These are phyloP conservation scores for Hypoxylon fragiforme DNA, from an alignment of 495 filamentous ascomycete species.

Conservation along the genomic window DNA sequence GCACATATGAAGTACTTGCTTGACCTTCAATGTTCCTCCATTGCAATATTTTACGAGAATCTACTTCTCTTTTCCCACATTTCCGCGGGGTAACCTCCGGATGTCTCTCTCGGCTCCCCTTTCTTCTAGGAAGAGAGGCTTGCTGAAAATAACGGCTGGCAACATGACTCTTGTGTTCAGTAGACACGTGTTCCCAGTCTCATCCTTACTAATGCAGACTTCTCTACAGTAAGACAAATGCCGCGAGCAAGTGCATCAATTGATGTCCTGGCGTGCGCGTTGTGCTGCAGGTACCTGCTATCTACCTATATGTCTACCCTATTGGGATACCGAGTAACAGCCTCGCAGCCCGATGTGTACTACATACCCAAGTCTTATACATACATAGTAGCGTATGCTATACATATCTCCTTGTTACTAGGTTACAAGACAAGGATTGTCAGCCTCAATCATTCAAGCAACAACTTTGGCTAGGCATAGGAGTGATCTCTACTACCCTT, in stretches of 20 bases:
- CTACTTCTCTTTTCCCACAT: no score
- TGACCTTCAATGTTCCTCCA: no score
- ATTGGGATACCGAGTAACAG: neutral
- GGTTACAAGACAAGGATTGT: no score
- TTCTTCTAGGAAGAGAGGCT: no score
- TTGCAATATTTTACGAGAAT: no score
- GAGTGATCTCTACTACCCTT: neutral
- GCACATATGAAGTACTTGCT: no score
- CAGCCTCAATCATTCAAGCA: neutral
- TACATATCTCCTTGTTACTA: neutral
- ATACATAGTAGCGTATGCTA: neutral
- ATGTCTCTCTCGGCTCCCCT: no score
- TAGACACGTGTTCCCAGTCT: neutral
- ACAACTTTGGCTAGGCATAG: neutral
- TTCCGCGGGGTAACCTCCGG: no score
- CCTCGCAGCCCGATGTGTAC: neutral
- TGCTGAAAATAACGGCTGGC: neutral
- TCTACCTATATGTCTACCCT: neutral
- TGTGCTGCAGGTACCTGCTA: neutral
- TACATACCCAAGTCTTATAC: neutral
- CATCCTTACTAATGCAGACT: neutral
- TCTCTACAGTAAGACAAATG: neutral
- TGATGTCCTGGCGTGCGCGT: neutral
- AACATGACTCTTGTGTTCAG: neutral
- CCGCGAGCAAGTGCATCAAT: neutral